Evolutionary conservation across 805 yeast species (phyloP).

Genomic region (Wickerhamomyces queroliae): DNA sequence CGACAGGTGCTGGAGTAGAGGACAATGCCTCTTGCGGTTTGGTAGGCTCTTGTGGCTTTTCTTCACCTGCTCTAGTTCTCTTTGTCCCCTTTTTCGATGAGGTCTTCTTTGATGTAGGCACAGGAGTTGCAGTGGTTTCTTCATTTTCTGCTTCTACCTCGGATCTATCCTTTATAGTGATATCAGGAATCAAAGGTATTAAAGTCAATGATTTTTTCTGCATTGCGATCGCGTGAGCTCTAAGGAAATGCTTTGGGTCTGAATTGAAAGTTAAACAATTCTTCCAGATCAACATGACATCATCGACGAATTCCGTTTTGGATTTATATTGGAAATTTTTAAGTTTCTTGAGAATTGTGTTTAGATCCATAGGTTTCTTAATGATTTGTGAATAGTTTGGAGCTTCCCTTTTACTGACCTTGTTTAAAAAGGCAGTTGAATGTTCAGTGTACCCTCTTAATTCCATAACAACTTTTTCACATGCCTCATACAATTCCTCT

Average conservation of each 20-base stretch:
- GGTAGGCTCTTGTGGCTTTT: slow-evolving; percentile 26
- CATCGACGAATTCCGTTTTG: slow-evolving; percentile 90
- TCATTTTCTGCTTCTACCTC: slow-evolving; percentile 53
- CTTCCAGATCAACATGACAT: slow-evolving; percentile 90
- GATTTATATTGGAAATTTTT: slow-evolving; percentile 77
- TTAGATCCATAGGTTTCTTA: slow-evolving; percentile 93
- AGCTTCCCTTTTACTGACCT: slow-evolving; percentile 96
- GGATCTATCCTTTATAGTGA: slow-evolving; percentile 63
- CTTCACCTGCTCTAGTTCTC: slow-evolving; percentile 29
- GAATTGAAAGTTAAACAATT: slow-evolving; percentile 91
- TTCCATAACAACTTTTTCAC: slow-evolving; percentile 91
- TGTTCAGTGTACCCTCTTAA: slow-evolving; percentile 91
- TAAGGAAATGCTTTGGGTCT: slow-evolving; percentile 86
- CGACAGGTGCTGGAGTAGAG: slow-evolving; percentile 6
- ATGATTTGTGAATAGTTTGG: slow-evolving; percentile 91
- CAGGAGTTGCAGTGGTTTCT: slow-evolving; percentile 21
- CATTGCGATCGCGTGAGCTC: slow-evolving; percentile 95
- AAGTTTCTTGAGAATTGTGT: slow-evolving; percentile 87
- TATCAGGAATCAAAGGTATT: slow-evolving; percentile 85
- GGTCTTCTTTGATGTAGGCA: slow-evolving; percentile 18
- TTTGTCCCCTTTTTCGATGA: slow-evolving; percentile 34
- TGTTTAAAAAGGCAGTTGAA: slow-evolving; percentile 90
- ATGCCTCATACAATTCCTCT: slow-evolving; percentile 95
- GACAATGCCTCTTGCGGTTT: slow-evolving; percentile 3
- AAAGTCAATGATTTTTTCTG: slow-evolving; percentile 77